Evolutionary conservation across 495 filamentous ascomycete genomes (phyloP).

Genomic region (Penicillium canescens): DNA sequence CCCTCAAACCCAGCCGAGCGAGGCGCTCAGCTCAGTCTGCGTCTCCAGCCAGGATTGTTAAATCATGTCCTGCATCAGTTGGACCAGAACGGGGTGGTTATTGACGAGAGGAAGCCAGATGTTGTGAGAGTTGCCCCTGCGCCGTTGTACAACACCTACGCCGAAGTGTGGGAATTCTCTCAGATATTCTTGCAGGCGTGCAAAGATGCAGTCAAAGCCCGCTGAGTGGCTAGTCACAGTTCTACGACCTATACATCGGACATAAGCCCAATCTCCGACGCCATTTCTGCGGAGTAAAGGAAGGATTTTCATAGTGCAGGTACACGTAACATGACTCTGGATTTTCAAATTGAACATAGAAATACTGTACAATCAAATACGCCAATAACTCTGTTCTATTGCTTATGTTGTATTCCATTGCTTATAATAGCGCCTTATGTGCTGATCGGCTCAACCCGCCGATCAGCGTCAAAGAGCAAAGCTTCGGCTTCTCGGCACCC

Average conservation of each 20-base stretch:
- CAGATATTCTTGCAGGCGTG: slow-evolving; percentile 48
- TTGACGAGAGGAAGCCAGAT: slow-evolving; percentile 88
- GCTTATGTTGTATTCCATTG: no score
- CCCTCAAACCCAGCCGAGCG: slow-evolving; percentile 69
- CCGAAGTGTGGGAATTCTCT: slow-evolving; percentile 77
- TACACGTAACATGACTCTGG: no score
- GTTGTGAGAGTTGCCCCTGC: slow-evolving; percentile 91
- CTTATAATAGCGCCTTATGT: no score
- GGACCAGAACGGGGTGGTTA: slow-evolving; percentile 69
- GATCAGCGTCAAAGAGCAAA: slow-evolving; percentile 2
- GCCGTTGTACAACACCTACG: slow-evolving; percentile 84
- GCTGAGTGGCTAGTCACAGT: not conserved
- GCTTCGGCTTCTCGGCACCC: slow-evolving; percentile 21
- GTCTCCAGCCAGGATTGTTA: slow-evolving; percentile 65
- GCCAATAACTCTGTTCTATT: no score
- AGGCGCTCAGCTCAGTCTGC: slow-evolving; percentile 84
- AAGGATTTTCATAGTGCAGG: no score
- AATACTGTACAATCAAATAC: no score
- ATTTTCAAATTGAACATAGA: no score
- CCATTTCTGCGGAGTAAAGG: no score
- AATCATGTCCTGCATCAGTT: slow-evolving; percentile 67
- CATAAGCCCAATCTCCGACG: no score
- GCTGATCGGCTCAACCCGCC: slow-evolving; percentile 1
- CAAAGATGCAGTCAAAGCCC: slow-evolving; percentile 28
- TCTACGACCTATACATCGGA: no score